Base-by-base conservation (phyloP, 805 yeast species). In the Blastobotrys chiropterorum region DNA sequence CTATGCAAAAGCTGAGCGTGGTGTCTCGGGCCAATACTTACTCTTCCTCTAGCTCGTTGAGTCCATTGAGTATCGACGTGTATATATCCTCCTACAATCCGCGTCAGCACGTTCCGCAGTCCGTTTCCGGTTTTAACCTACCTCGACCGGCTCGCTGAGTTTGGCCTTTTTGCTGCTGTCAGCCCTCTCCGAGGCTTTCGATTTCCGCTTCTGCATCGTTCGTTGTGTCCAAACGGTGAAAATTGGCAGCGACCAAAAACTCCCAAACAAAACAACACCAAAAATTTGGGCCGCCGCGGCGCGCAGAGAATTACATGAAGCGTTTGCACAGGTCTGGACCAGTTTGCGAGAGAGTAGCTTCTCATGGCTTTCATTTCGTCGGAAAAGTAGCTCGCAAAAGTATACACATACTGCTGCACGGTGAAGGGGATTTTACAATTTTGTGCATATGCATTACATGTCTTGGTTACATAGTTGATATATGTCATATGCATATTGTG, bases 11-110 rank as follows among this genome's bases (percentile, higher is more conserved):
- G 8, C 8, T 13, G 17, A 5, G 8, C 21, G 14, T 17, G 26
- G 44, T 41, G 43, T 39, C 17, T 11, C 17, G 6, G 16, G 17
- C 15, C n/a, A 16, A 39, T n/a, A 44, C 47, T 4, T 44, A 44
- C 47, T 44, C 47, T 6, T 44, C 48, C 19, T 46, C 17, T 11
- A 46, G 34, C 4, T 46, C 48, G 19, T 8, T 19, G 13, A 46
- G 8, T 20, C 17, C 20, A 17, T 19, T 38, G 31, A 46, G 15
- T 3, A 46, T 16, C 20, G 43, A 21, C 17, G 39, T 17, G 42
- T 46, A 46, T 4, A 38, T 16, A 19, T 11, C 21, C 22, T 45
- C 21, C 21, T 45, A 26, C 5, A 5, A 26, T 6, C 11, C 34
- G 34, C 34, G 34, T 26, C 34, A 26, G 34, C 11, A 26, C 34